Evolutionary conservation across 1,284 basidiomycete genomes (phyloP), one percentile per base, ranked within the genome.

Genomic region (Ustilago hordei): DNA sequence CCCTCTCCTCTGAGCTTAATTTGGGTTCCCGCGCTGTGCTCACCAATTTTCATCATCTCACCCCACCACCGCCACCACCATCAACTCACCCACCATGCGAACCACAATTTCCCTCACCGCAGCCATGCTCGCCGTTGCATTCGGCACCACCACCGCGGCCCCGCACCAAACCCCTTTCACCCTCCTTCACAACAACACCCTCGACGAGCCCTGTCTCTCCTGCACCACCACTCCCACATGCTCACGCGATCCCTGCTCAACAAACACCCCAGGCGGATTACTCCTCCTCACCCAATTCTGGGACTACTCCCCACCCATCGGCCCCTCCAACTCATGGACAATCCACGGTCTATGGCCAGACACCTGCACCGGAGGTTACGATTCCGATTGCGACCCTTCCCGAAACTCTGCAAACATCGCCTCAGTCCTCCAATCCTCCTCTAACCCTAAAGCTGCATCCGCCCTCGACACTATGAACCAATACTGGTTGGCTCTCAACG

Each of bases 271-370:
- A 3, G 79, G 79, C 12, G 79, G 79, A 17, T 60, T 81, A n/a
- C 36, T 81, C 1, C 70, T 81, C 0, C 55, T 79, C 2, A 79
- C 77, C 3, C 66, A 72, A 28, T 81, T 81, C 69, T 81, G 79
- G 79, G 79, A 81, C 59, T 77, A 58, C 8, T 56, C 58, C 2
- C 79, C 79, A 0, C 64, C 77, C 34, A 79, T 78, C n/a, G 79
- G 79, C 0, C 79, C 77, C 2, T 36, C 39, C 1, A 70, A 79
- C 47, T 56, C 57, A 2, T 81, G 77, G 77, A 81, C 79, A 1
- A 79, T 81, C 47, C 79, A 80, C 47, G 79, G 79, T 13, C 52
- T 69, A 8, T 79, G 79, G 79, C 77, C 79, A 1, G 79, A 81
- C 60, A 67, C 63, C n/a, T 78, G 75, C 59, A 34, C 13, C 6